phyloP scores from a whole-genome alignment of 176 grass and related monocot species.

The Carex kokanica region DNA sequence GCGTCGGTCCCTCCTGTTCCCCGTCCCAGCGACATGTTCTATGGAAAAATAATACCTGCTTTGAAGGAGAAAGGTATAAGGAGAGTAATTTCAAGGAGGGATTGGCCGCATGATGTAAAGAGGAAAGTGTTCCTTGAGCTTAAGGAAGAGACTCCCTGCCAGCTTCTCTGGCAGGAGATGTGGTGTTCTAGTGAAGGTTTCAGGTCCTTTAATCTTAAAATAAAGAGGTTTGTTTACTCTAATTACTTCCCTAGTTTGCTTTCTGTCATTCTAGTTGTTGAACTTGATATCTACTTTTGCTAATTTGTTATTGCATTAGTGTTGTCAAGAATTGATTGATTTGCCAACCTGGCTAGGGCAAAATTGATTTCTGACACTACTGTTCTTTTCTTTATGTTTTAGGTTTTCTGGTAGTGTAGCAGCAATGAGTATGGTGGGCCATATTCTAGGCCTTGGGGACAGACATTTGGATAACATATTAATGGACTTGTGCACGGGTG shows the following conservation, averaged over 20 bases:
- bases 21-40: conserved; percentile 96
- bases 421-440: conserved; percentile 94
- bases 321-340: conserved; percentile 13
- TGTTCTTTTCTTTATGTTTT: conserved; percentile 31
- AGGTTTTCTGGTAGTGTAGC: conserved; percentile 94
- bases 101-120: conserved; percentile 97
- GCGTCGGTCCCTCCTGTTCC: conserved; percentile 58
- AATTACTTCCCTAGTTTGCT: background rate
- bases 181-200: conserved; percentile 98
- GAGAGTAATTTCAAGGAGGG: conserved; percentile 95
- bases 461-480: conserved; percentile 98
- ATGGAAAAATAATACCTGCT: conserved; percentile 99
- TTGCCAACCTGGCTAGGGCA: background rate
- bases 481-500: conserved; percentile 87
- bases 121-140: conserved; percentile 90
- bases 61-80: conserved; percentile 98
- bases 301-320: conserved; percentile 12
- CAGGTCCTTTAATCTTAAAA: conserved; percentile 82
- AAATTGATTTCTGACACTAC: background rate
- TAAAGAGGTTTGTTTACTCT: conserved; percentile 60
- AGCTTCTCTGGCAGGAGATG: conserved; percentile 92
- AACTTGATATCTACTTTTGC: conserved; percentile 12
- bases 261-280: conserved; percentile 25
- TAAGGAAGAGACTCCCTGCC: conserved; percentile 90
- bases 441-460: conserved; percentile 89